Conservation (phyloP, 768 basidiomycete genomes). For the Suillus fuscotomentosus region DNA sequence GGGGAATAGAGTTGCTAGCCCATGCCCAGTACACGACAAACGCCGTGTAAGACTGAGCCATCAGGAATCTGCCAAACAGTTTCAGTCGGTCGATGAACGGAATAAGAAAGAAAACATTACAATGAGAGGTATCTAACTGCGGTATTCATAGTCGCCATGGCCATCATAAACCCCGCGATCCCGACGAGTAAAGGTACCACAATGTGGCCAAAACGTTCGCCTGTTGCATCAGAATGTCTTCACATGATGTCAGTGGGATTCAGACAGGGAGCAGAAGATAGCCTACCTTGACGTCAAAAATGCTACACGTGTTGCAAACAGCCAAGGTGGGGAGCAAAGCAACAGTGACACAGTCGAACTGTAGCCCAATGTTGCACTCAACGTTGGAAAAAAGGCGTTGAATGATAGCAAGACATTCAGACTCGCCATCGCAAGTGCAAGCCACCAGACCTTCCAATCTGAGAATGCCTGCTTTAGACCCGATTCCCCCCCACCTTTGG, state of each 20-base stretch:
- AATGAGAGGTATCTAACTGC: constrained; percentile 64
- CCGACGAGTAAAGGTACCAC: constrained; percentile 51
- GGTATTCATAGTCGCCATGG: constrained; percentile 61
- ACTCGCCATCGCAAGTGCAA: constrained; percentile 60
- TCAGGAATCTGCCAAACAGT: constrained; percentile 55
- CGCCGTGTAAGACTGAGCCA: constrained; percentile 72
- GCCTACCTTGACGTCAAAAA: constrained; percentile 51
- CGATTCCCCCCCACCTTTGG: constrained; percentile 28
- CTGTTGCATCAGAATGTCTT: constrained; percentile 68
- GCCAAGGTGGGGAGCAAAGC: constrained; percentile 72
- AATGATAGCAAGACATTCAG: constrained; percentile 64
- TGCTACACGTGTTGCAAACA: constrained; percentile 56
- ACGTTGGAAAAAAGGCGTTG: constrained; percentile 79
- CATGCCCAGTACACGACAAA: constrained; percentile 63
- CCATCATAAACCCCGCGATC: constrained; percentile 66
- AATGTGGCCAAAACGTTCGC: constrained; percentile 74
- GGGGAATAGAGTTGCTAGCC: constrained; percentile 61
- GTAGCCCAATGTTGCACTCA: constrained; percentile 71
- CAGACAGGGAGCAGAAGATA: background rate
- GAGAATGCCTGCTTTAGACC: constrained; percentile 60
- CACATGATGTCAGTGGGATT: background rate
- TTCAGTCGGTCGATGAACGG: background rate
- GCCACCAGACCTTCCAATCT: constrained; percentile 87
- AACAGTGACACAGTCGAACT: constrained; percentile 62
- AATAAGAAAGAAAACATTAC: constrained; percentile 34